A percentile compares a stretch with the other conserved stretches of the same genome.
Conservation (phyloP, 2,329 filamentous ascomycete species). For the Penicillium sp. region DNA sequence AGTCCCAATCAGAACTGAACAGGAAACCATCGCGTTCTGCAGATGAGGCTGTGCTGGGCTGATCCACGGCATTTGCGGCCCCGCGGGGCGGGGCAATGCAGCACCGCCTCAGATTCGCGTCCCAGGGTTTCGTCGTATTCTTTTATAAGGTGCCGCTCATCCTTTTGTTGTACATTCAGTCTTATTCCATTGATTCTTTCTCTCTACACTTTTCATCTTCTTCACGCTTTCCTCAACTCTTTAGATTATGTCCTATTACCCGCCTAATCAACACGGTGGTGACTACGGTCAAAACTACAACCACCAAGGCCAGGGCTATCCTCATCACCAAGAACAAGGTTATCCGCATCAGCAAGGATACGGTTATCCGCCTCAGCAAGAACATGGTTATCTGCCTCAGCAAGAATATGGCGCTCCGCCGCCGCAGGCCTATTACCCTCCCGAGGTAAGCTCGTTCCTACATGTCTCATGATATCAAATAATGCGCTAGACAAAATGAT, state of each 20-base stretch:
- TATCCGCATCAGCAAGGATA: slow-evolving; percentile 15
- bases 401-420: slow-evolving; percentile 21
- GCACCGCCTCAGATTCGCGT: too few relatives aligned
- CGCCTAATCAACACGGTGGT: slow-evolving; percentile 23
- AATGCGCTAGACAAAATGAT: background rate
- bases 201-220: background rate
- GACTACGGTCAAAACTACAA: slow-evolving; percentile 20
- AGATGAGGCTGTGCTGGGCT: slow-evolving; percentile 12
- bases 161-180: background rate
- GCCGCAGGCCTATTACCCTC: slow-evolving; percentile 26
- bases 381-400: slow-evolving; percentile 13
- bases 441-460: slow-evolving; percentile 24
- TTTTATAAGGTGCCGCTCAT: background rate
- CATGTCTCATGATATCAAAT: background rate
- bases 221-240: background rate
- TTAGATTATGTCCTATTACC: slow-evolving; percentile 22
- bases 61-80: background rate
- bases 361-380: slow-evolving; percentile 21
- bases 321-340: slow-evolving; percentile 19
- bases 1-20: background rate
- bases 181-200: background rate
- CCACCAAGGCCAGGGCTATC: slow-evolving; percentile 16
- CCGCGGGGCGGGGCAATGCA: too few relatives aligned
- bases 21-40: background rate
- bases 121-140: slow-evolving; percentile 3